Evolutionary conservation across 2,329 filamentous ascomycete species (phyloP).

Genomic region (Claviceps arundinis): DNA sequence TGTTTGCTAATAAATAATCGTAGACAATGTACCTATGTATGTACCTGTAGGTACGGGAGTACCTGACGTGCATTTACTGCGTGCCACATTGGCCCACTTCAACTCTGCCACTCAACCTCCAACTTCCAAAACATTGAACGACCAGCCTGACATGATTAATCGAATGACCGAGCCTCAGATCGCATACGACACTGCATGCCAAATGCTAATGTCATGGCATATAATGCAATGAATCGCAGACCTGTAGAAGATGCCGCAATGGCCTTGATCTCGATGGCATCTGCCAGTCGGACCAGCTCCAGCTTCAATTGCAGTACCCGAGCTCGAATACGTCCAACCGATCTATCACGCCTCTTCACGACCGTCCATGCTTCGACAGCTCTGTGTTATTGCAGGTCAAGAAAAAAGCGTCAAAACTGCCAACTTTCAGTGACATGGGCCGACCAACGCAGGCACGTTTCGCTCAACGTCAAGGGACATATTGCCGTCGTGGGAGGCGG

Average conservation of each 20-base stretch:
- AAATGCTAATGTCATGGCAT: not conserved
- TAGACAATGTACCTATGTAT: too few species aligned
- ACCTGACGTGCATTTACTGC: too few species aligned
- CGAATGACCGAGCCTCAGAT: not conserved
- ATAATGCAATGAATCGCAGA: conserved; percentile 1
- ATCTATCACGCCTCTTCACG: not conserved
- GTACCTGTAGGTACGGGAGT: too few species aligned
- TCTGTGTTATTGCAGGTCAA: not conserved
- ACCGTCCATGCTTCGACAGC: not conserved
- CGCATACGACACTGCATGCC: not conserved
- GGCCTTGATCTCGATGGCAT: conserved; percentile 14
- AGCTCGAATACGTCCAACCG: not conserved
- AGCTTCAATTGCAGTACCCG: not conserved
- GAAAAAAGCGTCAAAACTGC: conserved; percentile 5
- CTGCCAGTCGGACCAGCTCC: conserved; percentile 5
- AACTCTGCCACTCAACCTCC: too few species aligned
- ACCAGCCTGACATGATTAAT: not conserved
- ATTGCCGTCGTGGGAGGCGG: conserved; percentile 68
- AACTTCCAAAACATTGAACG: too few species aligned
- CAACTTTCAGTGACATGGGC: conserved; percentile 1
- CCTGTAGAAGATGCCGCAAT: conserved; percentile 14
- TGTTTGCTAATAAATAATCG: too few species aligned
- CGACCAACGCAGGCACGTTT: conserved; percentile 5
- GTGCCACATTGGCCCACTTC: too few species aligned
- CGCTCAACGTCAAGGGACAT: conserved; percentile 15